Conservation (phyloP, 1,284 basidiomycete genomes). For the Chiua sp. region DNA sequence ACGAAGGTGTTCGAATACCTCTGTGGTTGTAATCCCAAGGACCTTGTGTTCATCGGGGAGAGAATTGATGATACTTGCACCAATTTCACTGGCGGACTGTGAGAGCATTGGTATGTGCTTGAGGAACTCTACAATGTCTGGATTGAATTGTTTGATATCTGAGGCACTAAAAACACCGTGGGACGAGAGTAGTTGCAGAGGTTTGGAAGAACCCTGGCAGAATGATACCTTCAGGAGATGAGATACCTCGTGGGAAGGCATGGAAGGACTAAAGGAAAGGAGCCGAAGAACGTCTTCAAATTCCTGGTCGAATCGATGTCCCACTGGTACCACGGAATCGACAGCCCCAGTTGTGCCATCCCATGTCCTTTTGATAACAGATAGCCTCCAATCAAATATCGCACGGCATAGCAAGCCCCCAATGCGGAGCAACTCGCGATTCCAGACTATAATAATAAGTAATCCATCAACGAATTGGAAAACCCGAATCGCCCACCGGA, state of each 20-base stretch:
- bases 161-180: conserved; percentile 72
- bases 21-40: conserved; percentile 75
- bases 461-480: too few species aligned
- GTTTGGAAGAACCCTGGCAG: conserved; percentile 61
- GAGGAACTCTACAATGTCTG: conserved; percentile 75
- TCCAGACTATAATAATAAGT: conserved; percentile 81
- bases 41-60: conserved; percentile 72
- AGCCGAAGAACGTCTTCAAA: conserved; percentile 86
- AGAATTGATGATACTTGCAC: conserved; percentile 67
- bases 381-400: conserved; percentile 87
- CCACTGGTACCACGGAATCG: conserved; percentile 23
- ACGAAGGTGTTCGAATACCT: conserved; percentile 82
- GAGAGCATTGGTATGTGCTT: conserved; percentile 81
- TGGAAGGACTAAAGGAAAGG: conserved; percentile 85
- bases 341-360: too few species aligned
- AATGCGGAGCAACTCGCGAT: conserved; percentile 81
- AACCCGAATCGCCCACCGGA: too few species aligned
- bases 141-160: conserved; percentile 79
- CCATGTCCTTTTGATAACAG: conserved; percentile 58
- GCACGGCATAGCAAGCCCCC: conserved; percentile 83
- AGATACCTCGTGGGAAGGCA: conserved; percentile 83
- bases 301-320: conserved; percentile 51
- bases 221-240: conserved; percentile 78
- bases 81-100: conserved; percentile 53
- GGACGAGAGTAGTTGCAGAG: conserved; percentile 81